Evolutionary conservation across 2,329 filamentous ascomycete species (phyloP), one percentile per base, ranked within the genome.

Genomic region (Cadophora sp.): DNA sequence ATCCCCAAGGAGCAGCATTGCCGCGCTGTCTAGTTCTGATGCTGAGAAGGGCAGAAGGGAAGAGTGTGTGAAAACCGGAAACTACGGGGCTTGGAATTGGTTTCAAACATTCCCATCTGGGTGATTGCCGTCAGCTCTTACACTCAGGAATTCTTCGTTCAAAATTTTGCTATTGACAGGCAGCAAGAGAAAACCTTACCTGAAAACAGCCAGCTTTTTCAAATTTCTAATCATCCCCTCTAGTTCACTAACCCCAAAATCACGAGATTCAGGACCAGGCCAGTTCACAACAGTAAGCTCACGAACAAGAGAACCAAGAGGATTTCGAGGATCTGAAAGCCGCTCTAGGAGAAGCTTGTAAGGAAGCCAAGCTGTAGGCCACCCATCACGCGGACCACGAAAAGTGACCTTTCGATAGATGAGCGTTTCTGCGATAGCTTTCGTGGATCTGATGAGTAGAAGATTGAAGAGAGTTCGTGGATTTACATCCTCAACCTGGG

Each of bases 211-310:
- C 16, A 59, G 20, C 55, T 43, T 18, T 41, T 59, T 24, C 14
- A 59, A 16, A 39, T n/a, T 41, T 24, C 30, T 30, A 11, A 41
- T 39, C 22, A 59, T 11, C 33, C 33, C n/a, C 13, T 59, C 30
- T 3, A 59, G 30, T 22, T 18, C 27, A 20, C 36, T 27, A 5
- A 22, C 55, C 6, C 55, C 55, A 59, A 59, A 59, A 43, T 39
- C 30, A 59, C 14, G 7, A 41, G 55, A 59, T 22, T n/a, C 55
- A 3, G 55, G 30, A 59, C 55, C 55, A 59, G 33, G 55, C 55
- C 33, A 59, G 33, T 43, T 14, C 33, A 7, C n/a, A 59, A 59
- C n/a, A 14, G 55, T 59, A 5, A 59, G 55, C 20, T 59, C 55
- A 14, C 55, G 55, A 39, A 59, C 55, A 43, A n/a, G 33, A 24